These are phyloP conservation scores for Pelargonium nanum DNA, from an alignment of 345 rosid species.

Conservation along the genomic window DNA sequence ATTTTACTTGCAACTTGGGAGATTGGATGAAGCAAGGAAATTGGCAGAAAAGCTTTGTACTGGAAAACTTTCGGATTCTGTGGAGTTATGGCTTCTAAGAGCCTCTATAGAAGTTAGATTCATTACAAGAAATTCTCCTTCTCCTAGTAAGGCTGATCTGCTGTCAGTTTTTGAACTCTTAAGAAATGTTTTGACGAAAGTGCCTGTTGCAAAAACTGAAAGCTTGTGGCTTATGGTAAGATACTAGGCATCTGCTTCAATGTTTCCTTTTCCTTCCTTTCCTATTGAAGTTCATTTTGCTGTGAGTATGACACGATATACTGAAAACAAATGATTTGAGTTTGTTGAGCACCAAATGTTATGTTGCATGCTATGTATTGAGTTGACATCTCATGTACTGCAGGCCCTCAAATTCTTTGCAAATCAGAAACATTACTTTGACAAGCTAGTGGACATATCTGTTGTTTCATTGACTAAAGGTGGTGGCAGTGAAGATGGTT, in stretches of 20 bases:
- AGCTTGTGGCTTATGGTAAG: slow-evolving; percentile 78
- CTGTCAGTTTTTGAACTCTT: slow-evolving; percentile 41
- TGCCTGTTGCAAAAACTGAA: slow-evolving; percentile 50
- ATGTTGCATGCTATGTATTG: background rate
- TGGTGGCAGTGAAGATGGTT: slow-evolving; percentile 47
- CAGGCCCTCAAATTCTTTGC: slow-evolving; percentile 69
- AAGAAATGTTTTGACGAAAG: slow-evolving; percentile 33
- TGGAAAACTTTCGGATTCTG: slow-evolving; percentile 42
- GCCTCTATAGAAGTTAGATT: slow-evolving; percentile 44
- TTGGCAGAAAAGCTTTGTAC: slow-evolving; percentile 52
- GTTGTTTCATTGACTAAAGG: slow-evolving; percentile 39
- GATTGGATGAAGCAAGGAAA: slow-evolving; percentile 44
- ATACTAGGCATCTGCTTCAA: slow-evolving; percentile 1
- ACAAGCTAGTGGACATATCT: slow-evolving; percentile 65
- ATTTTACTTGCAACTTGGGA: slow-evolving; percentile 53
- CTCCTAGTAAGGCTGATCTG: slow-evolving; percentile 39
- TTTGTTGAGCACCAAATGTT: background rate
- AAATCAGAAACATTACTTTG: slow-evolving; percentile 35
- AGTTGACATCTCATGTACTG: background rate
- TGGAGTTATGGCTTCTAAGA: slow-evolving; percentile 53
- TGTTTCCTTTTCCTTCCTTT: background rate
- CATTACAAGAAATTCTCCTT: slow-evolving; percentile 19
- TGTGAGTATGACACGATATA: background rate
- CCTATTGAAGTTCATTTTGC: background rate
- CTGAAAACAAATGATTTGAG: background rate